Conservation (phyloP, 116 monocot species). For the Zostera marina region DNA sequence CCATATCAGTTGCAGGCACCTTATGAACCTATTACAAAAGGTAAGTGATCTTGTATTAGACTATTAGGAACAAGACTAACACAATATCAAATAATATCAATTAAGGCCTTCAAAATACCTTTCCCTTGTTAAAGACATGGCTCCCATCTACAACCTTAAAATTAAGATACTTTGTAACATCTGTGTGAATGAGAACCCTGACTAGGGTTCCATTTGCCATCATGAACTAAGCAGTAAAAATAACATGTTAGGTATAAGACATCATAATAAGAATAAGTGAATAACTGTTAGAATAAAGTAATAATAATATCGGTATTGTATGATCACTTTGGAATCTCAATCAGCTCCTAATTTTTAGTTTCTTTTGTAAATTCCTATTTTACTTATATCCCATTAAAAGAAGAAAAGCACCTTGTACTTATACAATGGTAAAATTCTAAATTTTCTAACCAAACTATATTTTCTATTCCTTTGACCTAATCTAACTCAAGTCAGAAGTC, state of each 20-base stretch:
- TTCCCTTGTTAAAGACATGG: constrained; percentile 88
- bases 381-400: too few relatives aligned
- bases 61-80: neutral
- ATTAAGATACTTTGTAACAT: constrained; percentile 88
- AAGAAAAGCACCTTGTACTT: too few relatives aligned
- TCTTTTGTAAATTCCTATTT: too few relatives aligned
- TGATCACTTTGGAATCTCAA: too few relatives aligned
- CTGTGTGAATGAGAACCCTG: constrained; percentile 75
- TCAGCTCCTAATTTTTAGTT: too few relatives aligned
- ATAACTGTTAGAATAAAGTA: neutral
- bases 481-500: too few relatives aligned
- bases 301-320: too few relatives aligned
- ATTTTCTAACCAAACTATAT: too few relatives aligned
- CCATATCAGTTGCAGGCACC: constrained; percentile 92
- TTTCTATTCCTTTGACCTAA: too few relatives aligned
- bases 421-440: too few relatives aligned
- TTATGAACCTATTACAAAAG: constrained; percentile 59
- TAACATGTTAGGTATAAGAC: neutral
- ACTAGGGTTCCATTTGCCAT: constrained; percentile 97
- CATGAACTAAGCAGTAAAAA: constrained; percentile 50
- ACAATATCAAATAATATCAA: neutral
- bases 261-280: neutral
- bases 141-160: constrained; percentile 97
- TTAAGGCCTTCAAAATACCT: constrained; percentile 24
- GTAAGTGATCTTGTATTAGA: neutral